phyloP scores from a whole-genome alignment of 2,329 filamentous ascomycete genomes.

The Neopestalotiopsis sp. region DNA sequence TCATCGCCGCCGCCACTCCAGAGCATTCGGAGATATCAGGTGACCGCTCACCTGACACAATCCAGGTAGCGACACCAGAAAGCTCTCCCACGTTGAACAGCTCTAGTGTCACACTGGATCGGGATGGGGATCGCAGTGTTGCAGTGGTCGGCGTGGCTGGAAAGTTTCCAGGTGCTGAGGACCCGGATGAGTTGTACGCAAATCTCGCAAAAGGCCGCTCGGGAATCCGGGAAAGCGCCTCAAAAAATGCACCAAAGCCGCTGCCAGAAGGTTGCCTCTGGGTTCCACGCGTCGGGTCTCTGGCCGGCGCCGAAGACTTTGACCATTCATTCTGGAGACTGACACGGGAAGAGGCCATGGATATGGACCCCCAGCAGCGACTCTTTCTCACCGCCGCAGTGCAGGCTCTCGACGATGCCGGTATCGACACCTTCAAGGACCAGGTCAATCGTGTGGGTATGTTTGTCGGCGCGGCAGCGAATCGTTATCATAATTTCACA shows the following conservation, averaged over 20 bases:
- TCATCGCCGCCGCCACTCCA: background rate
- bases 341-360: background rate
- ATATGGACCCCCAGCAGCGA: constrained; percentile 6
- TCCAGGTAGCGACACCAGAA: background rate
- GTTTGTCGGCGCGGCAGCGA: background rate
- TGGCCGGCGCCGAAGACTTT: background rate
- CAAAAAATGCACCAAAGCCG: background rate
- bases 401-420: background rate
- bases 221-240: background rate
- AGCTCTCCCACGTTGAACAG: background rate
- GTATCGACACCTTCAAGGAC: background rate
- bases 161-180: background rate
- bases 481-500: background rate
- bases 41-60: background rate
- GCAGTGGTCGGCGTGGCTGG: background rate
- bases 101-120: background rate
- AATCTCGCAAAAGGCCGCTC: background rate
- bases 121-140: background rate
- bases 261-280: background rate
- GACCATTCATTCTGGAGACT: background rate
- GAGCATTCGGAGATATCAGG: background rate
- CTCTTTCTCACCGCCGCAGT: background rate
- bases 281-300: background rate
- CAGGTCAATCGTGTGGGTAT: background rate
- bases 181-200: background rate